Evolutionary conservation across 148 eudicot species (phyloP), one percentile per base, ranked within the genome.

Genomic region (Rhododendron williamsianum): DNA sequence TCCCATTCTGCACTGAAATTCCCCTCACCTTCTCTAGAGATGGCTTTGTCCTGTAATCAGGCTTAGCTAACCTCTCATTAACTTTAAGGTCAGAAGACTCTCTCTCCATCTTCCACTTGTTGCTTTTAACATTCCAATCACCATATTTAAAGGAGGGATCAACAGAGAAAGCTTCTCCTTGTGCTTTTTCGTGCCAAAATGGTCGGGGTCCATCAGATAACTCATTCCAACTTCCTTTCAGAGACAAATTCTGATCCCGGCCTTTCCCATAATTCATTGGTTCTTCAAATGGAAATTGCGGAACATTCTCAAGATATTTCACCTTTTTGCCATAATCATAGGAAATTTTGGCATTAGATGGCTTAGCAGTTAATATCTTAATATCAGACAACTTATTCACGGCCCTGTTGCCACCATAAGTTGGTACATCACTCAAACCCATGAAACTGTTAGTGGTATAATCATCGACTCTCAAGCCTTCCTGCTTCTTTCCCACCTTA

Each of bases 381-480:
- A 95, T 95, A 83, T 95, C 99, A 0, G 99, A 95, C 84, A 97
- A 85, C 87, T 95, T 92, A 88, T 93, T 93, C 73, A 97, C 94
- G 80, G 89, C 89, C 87, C 87, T 81, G 63, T 90, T 94, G 82
- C 92, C 83, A 82, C 92, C 91, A 84, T 88, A 91, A 65, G 89
- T 89, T 83, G 87, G 83, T 18, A 82, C 51, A 80, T 91, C 93
- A 85, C 84, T 83, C 46, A 87, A 78, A 85, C 82, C 88, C 83
- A 87, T 87, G 76, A 89, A 90, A 87, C 85, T 86, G 79, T 90
- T 89, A 49, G 81, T 83, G 58, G 38, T 35, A 81, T 84, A 88
- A 54, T 89, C 92, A 84, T 86, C 91, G 72, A 85, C 90, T 84
- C 88, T 92, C 82, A 89, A 82, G 33, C 81, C 85, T 84, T 89